These are phyloP conservation scores for Hyaloscypha finlandica DNA, from an alignment of 495 filamentous ascomycete genomes.

Conservation along the genomic window DNA sequence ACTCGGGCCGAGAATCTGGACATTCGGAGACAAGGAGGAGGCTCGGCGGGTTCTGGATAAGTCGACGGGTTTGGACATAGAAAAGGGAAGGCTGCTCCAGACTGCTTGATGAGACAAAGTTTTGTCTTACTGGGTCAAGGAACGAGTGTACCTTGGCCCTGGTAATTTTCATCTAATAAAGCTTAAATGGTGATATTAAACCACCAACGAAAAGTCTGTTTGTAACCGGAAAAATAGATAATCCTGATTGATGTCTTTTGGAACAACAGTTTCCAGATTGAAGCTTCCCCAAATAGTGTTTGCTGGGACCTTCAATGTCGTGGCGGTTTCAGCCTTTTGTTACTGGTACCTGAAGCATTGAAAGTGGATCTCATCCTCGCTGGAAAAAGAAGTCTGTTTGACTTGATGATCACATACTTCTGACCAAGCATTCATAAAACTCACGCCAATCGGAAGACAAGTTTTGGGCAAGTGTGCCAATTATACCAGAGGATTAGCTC, in stretches of 20 bases:
- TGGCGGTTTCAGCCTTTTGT: neutral
- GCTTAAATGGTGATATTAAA: neutral
- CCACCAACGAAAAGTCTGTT: neutral
- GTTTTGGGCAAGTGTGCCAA: neutral
- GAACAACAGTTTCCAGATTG: neutral
- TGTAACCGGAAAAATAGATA: neutral
- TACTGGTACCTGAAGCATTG: neutral
- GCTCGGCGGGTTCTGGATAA: neutral
- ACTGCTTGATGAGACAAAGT: neutral
- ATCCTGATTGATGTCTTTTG: neutral
- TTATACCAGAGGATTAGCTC: neutral
- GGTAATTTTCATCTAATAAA: neutral
- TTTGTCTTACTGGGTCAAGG: neutral
- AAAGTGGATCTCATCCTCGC: neutral
- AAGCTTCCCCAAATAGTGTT: neutral
- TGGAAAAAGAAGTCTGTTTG: neutral
- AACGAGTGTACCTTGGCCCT: neutral
- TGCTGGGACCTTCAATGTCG: neutral
- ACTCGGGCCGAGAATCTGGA: neutral
- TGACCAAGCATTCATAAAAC: neutral
- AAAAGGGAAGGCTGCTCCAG: neutral
- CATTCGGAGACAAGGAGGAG: neutral
- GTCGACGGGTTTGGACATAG: neutral
- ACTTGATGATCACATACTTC: neutral
- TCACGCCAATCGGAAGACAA: neutral